Percentiles rank a stretch among this genome's conserved stretches.
Conservation (phyloP, 2,329 filamentous ascomycete genomes). For the Colletotrichum filicis region DNA sequence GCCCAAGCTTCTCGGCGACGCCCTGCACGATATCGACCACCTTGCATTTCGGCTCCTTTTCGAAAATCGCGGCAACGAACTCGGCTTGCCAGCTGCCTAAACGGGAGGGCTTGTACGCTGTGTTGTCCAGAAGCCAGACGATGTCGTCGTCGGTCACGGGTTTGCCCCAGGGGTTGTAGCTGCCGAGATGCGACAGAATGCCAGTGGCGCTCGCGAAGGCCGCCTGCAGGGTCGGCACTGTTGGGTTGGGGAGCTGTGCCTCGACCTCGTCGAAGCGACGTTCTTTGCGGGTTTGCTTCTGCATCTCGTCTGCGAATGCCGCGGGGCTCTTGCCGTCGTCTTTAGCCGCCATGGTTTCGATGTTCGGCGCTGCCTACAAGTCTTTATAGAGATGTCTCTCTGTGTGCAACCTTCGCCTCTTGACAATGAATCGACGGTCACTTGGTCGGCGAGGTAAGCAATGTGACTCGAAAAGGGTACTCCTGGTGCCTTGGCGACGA, state of each 20-base stretch:
- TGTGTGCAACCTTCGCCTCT: not conserved
- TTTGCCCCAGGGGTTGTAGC: slow-evolving; percentile 67
- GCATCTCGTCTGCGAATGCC: slow-evolving; percentile 55
- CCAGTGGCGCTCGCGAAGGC: slow-evolving; percentile 45
- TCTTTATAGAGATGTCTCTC: slow-evolving; percentile 7
- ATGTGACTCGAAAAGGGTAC: slow-evolving; percentile 21
- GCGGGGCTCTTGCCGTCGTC: slow-evolving; percentile 36
- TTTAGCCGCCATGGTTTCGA: slow-evolving; percentile 12
- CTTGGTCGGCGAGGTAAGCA: slow-evolving; percentile 5
- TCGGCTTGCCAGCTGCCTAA: slow-evolving; percentile 78
- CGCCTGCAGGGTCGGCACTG: slow-evolving; percentile 41
- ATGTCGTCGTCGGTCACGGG: slow-evolving; percentile 73
- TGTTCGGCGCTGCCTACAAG: not conserved
- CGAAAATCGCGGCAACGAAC: slow-evolving; percentile 85
- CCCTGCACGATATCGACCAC: slow-evolving; percentile 76
- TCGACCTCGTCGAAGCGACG: slow-evolving; percentile 63
- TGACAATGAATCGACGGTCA: slow-evolving; percentile 8
- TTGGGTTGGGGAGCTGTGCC: slow-evolving; percentile 54
- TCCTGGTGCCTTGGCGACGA: slow-evolving; percentile 27
- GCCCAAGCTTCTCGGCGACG: slow-evolving; percentile 75
- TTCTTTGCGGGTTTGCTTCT: slow-evolving; percentile 59
- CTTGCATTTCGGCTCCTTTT: slow-evolving; percentile 74
- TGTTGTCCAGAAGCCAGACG: slow-evolving; percentile 93
- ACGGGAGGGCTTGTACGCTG: slow-evolving; percentile 72
- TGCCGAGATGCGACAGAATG: slow-evolving; percentile 62